Conservation (phyloP, 805 yeast species). For the Metschnikowia colocasiae region DNA sequence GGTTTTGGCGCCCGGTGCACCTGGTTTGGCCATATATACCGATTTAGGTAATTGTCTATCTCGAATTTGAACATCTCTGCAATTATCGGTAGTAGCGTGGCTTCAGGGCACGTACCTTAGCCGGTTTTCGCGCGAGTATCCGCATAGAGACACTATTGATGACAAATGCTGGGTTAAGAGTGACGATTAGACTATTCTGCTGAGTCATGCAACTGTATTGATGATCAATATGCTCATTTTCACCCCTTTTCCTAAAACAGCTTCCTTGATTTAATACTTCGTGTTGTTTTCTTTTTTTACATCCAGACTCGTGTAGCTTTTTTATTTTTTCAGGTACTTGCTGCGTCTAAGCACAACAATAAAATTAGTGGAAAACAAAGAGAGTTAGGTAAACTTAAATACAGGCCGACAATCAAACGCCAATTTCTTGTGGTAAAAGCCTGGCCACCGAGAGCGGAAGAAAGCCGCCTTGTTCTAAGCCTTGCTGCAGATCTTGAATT, state of each 20-base stretch:
- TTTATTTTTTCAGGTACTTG: background rate
- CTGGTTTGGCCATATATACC: slow-evolving; percentile 27
- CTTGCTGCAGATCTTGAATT: background rate
- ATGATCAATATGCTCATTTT: background rate
- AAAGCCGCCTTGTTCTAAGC: background rate
- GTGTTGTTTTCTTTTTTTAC: background rate
- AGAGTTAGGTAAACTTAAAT: background rate
- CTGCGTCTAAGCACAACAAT: background rate
- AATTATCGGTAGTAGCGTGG: background rate
- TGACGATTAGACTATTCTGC: background rate
- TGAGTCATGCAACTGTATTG: background rate
- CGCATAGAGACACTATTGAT: background rate
- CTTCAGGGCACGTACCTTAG: background rate
- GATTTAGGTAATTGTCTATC: slow-evolving; percentile 30
- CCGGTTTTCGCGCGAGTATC: background rate
- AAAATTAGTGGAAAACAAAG: background rate
- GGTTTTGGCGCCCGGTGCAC: slow-evolving; percentile 32
- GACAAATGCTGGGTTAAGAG: background rate
- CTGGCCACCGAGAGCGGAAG: background rate
- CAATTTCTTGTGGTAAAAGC: background rate
- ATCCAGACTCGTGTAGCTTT: background rate
- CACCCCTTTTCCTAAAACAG: background rate
- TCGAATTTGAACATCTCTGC: slow-evolving; percentile 32
- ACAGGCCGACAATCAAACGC: background rate
- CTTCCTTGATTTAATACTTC: background rate